These are phyloP conservation scores for Kodamaea neixiangensis DNA, from an alignment of 805 yeast species.

Conservation along the genomic window DNA sequence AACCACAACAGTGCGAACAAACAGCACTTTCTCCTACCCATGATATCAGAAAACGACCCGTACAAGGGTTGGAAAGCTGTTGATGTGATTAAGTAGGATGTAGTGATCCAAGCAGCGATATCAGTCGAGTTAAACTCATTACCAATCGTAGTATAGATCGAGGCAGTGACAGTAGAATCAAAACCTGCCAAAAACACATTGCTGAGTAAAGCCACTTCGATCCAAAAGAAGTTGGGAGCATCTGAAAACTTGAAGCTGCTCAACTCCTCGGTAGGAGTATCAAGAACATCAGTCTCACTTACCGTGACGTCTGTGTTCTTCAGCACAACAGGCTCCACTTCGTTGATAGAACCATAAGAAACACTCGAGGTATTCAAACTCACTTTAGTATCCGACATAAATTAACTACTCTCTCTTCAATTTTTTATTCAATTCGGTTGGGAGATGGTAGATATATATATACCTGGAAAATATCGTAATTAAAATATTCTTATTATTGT, in stretches of 20 bases:
- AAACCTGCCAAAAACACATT: conserved; percentile 49
- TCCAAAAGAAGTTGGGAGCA: conserved; percentile 27
- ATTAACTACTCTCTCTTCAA: neutral
- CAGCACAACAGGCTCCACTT: neutral
- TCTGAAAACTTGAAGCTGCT: conserved; percentile 13
- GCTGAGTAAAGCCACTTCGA: conserved; percentile 32
- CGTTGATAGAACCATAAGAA: neutral
- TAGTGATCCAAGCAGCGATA: conserved; percentile 44
- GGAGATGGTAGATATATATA: neutral
- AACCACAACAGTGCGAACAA: conserved; percentile 36
- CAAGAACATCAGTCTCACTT: neutral
- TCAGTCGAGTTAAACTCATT: conserved; percentile 37
- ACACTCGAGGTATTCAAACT: neutral
- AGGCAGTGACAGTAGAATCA: conserved; percentile 51
- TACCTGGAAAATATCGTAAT: neutral
- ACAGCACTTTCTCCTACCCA: conserved; percentile 38
- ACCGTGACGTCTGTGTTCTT: neutral
- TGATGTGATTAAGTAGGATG: conserved; percentile 41
- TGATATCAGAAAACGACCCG: conserved; percentile 40
- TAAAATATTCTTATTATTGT: neutral
- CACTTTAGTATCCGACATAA: neutral
- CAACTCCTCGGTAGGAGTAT: neutral
- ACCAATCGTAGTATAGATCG: conserved; percentile 49
- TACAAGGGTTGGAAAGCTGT: conserved; percentile 46
- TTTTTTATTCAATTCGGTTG: neutral